Evolutionary conservation across 805 yeast genomes (phyloP).

Genomic region (Myxozyma geophila): DNA sequence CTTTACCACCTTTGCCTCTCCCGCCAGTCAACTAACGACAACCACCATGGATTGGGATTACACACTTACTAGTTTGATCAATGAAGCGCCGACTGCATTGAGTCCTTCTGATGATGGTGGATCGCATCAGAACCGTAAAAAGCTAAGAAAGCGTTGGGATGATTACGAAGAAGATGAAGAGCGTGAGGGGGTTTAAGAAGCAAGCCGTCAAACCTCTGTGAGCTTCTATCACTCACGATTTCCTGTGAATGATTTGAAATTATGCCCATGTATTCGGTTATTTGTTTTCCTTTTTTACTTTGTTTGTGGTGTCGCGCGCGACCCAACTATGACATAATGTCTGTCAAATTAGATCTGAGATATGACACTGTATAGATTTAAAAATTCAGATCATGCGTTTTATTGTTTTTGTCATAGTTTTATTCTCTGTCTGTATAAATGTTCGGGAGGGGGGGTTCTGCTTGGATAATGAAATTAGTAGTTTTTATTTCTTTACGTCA

Average conservation of each 20-base stretch:
- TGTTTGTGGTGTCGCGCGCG: background rate
- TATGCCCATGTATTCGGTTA: background rate
- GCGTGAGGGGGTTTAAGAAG: too few relatives aligned
- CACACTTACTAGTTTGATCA: conserved; percentile 62
- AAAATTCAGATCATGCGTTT: too few relatives aligned
- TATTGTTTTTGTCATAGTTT: too few relatives aligned
- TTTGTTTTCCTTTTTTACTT: background rate
- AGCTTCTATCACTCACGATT: too few relatives aligned
- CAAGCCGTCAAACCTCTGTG: too few relatives aligned
- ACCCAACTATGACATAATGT: background rate
- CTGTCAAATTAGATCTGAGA: background rate
- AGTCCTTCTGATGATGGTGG: conserved; percentile 25
- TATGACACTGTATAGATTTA: background rate
- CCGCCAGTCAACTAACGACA: conserved; percentile 63
- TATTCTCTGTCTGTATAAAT: too few relatives aligned
- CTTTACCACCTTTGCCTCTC: conserved; percentile 53
- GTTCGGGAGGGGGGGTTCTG: too few relatives aligned
- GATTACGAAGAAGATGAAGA: conserved; percentile 16
- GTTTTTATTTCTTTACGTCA: too few relatives aligned
- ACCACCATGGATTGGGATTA: conserved; percentile 86
- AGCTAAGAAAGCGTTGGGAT: conserved; percentile 26
- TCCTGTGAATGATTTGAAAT: background rate
- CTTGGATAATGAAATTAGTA: too few relatives aligned
- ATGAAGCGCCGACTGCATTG: conserved; percentile 62
- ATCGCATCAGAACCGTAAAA: conserved; percentile 3